These are phyloP conservation scores for Nepenthes mirabilis DNA, from an alignment of 148 eudicot genomes.

Conservation along the genomic window DNA sequence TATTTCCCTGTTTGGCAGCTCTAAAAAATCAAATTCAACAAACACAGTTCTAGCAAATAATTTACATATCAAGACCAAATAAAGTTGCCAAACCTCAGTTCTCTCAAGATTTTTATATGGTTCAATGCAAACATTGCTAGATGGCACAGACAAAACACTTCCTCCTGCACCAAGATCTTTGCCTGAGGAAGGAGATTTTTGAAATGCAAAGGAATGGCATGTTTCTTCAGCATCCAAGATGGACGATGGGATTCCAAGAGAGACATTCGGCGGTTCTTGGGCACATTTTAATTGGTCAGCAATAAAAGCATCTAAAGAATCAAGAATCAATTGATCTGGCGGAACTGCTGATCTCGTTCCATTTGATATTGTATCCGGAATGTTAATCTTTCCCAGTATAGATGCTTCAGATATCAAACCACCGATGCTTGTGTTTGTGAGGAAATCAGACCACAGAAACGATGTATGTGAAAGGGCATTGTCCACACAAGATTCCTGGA, in stretches of 20 bases:
- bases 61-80: not conserved
- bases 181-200: slow-evolving; percentile 23
- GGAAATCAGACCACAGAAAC: slow-evolving; percentile 45
- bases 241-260: slow-evolving; percentile 20
- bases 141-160: slow-evolving; percentile 16
- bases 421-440: slow-evolving; percentile 35
- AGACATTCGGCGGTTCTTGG: slow-evolving; percentile 21
- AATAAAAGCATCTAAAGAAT: slow-evolving; percentile 12
- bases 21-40: no score
- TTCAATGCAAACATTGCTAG: slow-evolving; percentile 18
- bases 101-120: slow-evolving; percentile 18
- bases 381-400: slow-evolving; percentile 18
- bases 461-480: slow-evolving; percentile 16
- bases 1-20: no score
- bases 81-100: slow-evolving; percentile 30
- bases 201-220: slow-evolving; percentile 60
- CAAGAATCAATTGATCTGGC: slow-evolving; percentile 17
- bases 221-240: slow-evolving; percentile 74
- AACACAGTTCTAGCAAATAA: not conserved
- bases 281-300: slow-evolving; percentile 6
- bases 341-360: slow-evolving; percentile 16
- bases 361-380: slow-evolving; percentile 12
- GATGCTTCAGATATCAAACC: slow-evolving; percentile 42
- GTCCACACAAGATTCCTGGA: slow-evolving; percentile 29
- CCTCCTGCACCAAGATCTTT: slow-evolving; percentile 24